phyloP scores from a whole-genome alignment of 2,329 filamentous ascomycete genomes.

The Aureobasidium sp. region DNA sequence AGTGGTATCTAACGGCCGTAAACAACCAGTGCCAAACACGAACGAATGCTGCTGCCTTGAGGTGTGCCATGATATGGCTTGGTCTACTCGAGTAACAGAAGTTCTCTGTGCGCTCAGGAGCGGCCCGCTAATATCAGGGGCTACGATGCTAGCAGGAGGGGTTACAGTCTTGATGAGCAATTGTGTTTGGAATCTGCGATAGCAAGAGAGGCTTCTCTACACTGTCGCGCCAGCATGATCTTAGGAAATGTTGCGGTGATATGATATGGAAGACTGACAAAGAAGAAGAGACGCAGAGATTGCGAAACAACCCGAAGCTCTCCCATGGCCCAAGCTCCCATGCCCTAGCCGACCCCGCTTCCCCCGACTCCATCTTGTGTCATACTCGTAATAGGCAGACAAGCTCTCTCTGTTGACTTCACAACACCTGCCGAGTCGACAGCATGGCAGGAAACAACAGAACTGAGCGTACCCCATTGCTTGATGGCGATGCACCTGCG shows the following conservation, averaged over 20 bases:
- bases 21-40: not conserved
- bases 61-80: not conserved
- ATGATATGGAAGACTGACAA: not conserved
- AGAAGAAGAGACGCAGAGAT: not conserved
- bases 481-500: not conserved
- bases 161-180: not conserved
- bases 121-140: not conserved
- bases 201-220: not conserved
- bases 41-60: not conserved
- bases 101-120: not conserved
- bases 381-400: not conserved
- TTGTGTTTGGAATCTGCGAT: not conserved
- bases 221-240: not conserved
- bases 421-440: not conserved
- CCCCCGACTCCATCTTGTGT: not conserved
- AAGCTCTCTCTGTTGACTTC: not conserved
- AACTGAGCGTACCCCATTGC: constrained; percentile 5
- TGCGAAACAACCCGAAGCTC: not conserved
- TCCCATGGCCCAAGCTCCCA: not conserved
- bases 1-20: not conserved
- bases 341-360: not conserved
- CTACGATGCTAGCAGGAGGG: too few relatives aligned
- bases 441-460: constrained; percentile 7
- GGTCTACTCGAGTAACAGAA: too few relatives aligned
- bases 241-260: not conserved